Evolutionary conservation across 2,329 filamentous ascomycete genomes (phyloP).

Genomic region (Aspergillus sp.): DNA sequence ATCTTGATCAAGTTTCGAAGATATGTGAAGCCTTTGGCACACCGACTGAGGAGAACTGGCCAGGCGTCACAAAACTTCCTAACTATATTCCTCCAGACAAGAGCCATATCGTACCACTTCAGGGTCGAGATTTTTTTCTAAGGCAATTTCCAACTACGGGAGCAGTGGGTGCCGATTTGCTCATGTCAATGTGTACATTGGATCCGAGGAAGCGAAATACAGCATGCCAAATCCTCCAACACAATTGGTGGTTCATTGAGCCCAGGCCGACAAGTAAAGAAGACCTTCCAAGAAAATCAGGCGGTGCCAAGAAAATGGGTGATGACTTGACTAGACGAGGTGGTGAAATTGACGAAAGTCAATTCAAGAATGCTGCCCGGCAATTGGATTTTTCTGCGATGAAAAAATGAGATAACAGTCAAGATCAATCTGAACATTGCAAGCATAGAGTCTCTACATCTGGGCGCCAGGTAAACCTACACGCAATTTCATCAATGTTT

Average conservation of each 20-base stretch:
- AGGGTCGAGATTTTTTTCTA: slow-evolving; percentile 68
- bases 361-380: slow-evolving; percentile 68
- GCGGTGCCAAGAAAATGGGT: slow-evolving; percentile 69
- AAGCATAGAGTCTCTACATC: no score
- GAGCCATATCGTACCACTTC: slow-evolving; percentile 51
- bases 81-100: slow-evolving; percentile 70
- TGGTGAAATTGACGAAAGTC: slow-evolving; percentile 64
- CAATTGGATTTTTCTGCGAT: slow-evolving; percentile 70
- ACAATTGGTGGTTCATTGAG: slow-evolving; percentile 80
- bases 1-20: slow-evolving; percentile 78
- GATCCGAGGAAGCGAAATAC: slow-evolving; percentile 83
- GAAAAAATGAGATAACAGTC: slow-evolving; percentile 7
- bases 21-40: slow-evolving; percentile 85
- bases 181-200: slow-evolving; percentile 78
- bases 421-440: no score
- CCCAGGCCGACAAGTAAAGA: slow-evolving; percentile 78
- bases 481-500: no score
- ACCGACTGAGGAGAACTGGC: slow-evolving; percentile 92
- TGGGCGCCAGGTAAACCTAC: no score
- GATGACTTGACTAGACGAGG: slow-evolving; percentile 75
- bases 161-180: slow-evolving; percentile 75
- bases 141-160: slow-evolving; percentile 76
- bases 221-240: slow-evolving; percentile 70
- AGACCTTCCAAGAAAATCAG: slow-evolving; percentile 73
- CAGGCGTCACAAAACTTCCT: slow-evolving; percentile 75